Base-by-base conservation (phyloP, 1,284 basidiomycete species). In the Ustilago shanxiensis region DNA sequence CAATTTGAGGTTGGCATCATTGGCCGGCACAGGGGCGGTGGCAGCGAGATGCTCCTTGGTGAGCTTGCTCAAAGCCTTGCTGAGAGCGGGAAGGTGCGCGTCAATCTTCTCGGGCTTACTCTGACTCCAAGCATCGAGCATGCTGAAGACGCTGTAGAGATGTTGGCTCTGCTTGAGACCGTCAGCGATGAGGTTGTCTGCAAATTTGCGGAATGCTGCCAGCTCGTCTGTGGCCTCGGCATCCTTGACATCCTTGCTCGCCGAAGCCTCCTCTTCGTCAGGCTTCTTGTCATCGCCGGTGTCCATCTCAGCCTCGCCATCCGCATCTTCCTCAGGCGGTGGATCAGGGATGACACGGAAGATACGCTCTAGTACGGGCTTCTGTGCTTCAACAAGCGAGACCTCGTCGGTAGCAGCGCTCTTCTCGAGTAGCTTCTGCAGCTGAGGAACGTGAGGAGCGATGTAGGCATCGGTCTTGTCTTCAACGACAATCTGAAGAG, bases 381-480 rank as follows among this genome's bases (percentile, higher is more conserved):
- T 76, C 39, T 79, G 77, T 20, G 77, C 77, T 31, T 86, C 84
- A 39, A 79, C 69, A 11, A 86, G 65, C 20, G 64, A 61, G 2
- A 75, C 69, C 26, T 81, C 72, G 35, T 82, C 81, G 14, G 70
- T 77, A 11, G 70, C 28, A 16, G 81, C 72, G 39, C 77, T 72
- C 74, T 81, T 81, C 50, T 85, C 93, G 56, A 99, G 89, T 28
- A 99, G 90, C 80, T 92, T 93, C 80, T 93, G 92, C n/a, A 99
- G 88, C n/a, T 92, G 89, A 1, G 89, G 87, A 0, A 93, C 90
- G 83, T 98, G 95, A 41, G 89, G 85, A 9, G 87, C 88, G 81
- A 93, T 93, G 96, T 96, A 99, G 0, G 90, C 87, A 74, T 95
- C 92, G 44, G 91, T 89, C 84, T 96, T 94, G 82, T 93, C 93